phyloP scores from a whole-genome alignment of 306 rosid genomes.

The Acmispon strigosus region DNA sequence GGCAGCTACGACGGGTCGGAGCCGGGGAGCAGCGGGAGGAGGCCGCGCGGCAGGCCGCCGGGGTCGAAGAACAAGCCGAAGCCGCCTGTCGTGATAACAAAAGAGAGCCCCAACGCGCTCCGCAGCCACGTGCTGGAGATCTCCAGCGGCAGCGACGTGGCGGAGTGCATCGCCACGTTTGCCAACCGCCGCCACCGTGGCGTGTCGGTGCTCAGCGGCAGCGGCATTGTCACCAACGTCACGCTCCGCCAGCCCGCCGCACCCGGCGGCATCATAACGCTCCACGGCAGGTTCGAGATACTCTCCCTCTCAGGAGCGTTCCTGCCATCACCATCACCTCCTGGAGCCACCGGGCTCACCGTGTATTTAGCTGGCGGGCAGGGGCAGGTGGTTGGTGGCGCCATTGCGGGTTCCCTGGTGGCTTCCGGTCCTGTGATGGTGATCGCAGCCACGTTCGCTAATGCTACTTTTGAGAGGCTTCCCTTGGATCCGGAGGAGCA shows the following conservation, averaged over 20 bases:
- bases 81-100: constrained; percentile 65
- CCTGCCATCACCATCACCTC: constrained; percentile 70
- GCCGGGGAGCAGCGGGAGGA: constrained; percentile 45
- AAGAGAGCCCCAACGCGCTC: constrained; percentile 71
- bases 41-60: constrained; percentile 80
- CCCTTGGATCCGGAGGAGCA: constrained; percentile 51
- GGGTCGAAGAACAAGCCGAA: constrained; percentile 80
- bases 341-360: constrained; percentile 52
- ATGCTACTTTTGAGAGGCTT: constrained; percentile 67
- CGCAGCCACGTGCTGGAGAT: constrained; percentile 80
- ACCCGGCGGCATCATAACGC: constrained; percentile 51
- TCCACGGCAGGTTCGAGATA: constrained; percentile 77
- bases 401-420: constrained; percentile 55
- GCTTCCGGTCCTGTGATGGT: constrained; percentile 85
- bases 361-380: constrained; percentile 83
- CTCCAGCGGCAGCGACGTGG: constrained; percentile 61
- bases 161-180: constrained; percentile 56
- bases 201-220: constrained; percentile 73
- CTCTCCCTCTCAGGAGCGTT: constrained; percentile 75
- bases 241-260: constrained; percentile 73
- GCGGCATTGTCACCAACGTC: constrained; percentile 70
- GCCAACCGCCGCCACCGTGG: constrained; percentile 71
- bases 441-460: constrained; percentile 74
- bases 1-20: constrained; percentile 31
- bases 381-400: constrained; percentile 88